A percentile compares a stretch with the other conserved stretches of the same genome.
Conservation (phyloP, 2,329 filamentous ascomycete genomes). For the Ophiostoma piceae region DNA sequence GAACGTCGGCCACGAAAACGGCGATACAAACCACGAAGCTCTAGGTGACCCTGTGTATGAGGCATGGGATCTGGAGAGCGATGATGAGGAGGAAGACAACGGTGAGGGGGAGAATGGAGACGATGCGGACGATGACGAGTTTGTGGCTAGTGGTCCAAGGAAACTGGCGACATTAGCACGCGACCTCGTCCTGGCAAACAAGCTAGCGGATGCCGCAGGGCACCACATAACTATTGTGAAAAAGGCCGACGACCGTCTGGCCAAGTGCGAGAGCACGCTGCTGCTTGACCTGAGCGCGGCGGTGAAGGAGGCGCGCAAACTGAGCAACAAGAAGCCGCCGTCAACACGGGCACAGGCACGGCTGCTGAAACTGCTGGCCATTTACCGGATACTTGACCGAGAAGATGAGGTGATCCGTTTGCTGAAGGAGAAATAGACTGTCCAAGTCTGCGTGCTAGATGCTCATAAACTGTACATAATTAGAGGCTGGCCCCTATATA, state of each 20-base stretch:
- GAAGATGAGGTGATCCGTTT: conserved; percentile 49
- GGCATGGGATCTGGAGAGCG: conserved; percentile 33
- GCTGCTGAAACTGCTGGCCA: conserved; percentile 47
- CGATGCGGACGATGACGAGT: conserved; percentile 32
- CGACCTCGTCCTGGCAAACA: conserved; percentile 42
- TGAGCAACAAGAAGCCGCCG: conserved; percentile 31
- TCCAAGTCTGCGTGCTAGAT: background rate
- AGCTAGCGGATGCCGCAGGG: conserved; percentile 43
- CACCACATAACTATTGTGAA: conserved; percentile 46
- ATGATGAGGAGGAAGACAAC: conserved; percentile 34
- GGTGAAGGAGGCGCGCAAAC: conserved; percentile 40
- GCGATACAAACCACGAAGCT: background rate
- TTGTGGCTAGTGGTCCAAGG: conserved; percentile 44
- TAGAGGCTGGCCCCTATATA: background rate
- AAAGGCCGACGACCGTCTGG: conserved; percentile 49
- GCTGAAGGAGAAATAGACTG: conserved; percentile 36
- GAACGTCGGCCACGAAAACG: background rate
- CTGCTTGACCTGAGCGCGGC: conserved; percentile 52
- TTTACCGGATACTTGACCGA: conserved; percentile 51
- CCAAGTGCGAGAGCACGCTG: conserved; percentile 51
- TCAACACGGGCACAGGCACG: conserved; percentile 41
- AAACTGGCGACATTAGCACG: conserved; percentile 44
- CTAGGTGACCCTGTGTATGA: conserved; percentile 28
- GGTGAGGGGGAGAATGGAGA: conserved; percentile 34
- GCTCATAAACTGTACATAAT: background rate